phyloP scores from a whole-genome alignment of 257 asterid genomes.

The Lithospermum erythrorhizon region DNA sequence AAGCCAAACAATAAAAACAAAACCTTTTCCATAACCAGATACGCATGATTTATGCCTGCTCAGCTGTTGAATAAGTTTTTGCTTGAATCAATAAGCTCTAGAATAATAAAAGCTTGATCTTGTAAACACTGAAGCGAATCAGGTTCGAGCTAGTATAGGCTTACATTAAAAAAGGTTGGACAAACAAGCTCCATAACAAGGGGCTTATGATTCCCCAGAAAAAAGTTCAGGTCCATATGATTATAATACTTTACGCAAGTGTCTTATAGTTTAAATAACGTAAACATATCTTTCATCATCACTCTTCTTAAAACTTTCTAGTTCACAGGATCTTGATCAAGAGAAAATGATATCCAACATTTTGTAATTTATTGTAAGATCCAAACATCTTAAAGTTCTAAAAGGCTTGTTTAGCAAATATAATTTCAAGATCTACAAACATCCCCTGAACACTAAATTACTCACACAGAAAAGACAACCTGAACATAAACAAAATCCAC shows the following conservation, averaged over 20 bases:
- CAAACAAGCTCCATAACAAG: not conserved
- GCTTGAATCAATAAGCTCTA: not conserved
- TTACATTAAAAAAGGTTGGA: no score
- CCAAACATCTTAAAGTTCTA: no score
- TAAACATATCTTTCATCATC: not conserved
- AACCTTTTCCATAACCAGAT: no score
- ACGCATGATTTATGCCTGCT: not conserved
- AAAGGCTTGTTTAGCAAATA: no score
- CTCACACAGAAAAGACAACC: not conserved
- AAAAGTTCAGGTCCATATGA: no score
- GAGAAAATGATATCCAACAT: no score
- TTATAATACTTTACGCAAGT: not conserved
- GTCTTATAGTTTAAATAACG: not conserved
- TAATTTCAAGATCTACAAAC: not conserved
- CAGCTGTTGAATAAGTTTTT: not conserved
- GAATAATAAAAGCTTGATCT: not conserved
- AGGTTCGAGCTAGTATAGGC: not conserved
- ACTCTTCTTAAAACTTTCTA: no score
- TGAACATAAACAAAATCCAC: not conserved
- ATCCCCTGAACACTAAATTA: not conserved
- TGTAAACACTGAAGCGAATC: not conserved
- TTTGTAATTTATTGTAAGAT: no score
- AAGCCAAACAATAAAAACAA: not conserved
- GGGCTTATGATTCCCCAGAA: not conserved
- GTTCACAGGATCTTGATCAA: no score